phyloP scores from a whole-genome alignment of 192 early-diverging fungal genomes.

The Kappamyces sp. region DNA sequence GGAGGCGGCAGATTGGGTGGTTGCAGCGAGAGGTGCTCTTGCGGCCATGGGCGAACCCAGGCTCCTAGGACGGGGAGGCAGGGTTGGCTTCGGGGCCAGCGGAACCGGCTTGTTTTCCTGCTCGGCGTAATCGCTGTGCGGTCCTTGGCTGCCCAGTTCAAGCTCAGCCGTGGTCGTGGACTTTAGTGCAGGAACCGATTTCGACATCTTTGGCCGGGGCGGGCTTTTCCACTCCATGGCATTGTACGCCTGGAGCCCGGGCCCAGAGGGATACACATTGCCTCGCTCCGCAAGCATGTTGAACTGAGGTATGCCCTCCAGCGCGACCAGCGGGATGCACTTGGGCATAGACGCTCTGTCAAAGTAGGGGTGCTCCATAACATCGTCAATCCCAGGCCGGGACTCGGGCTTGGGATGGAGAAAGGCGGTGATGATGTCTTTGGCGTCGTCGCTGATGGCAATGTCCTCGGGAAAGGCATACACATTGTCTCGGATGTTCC shows the following conservation, averaged over 20 bases:
- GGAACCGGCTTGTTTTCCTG: too few species aligned
- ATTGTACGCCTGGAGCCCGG: not conserved
- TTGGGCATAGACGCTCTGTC: constrained; percentile 17
- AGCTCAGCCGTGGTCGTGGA: too few species aligned
- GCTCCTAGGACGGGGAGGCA: too few species aligned
- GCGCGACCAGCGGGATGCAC: constrained; percentile 35
- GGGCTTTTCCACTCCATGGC: not conserved
- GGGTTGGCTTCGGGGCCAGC: too few species aligned
- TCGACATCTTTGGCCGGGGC: not conserved
- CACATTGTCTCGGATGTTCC: constrained; percentile 60
- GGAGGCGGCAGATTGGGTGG: too few species aligned
- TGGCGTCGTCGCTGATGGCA: constrained; percentile 52
- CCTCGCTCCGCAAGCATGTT: too few species aligned
- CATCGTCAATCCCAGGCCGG: constrained; percentile 35
- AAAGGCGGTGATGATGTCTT: constrained; percentile 61
- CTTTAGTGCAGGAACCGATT: too few species aligned
- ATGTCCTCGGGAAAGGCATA: constrained; percentile 69
- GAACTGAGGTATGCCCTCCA: constrained; percentile 20
- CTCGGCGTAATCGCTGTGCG: too few species aligned
- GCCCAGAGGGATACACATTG: not conserved
- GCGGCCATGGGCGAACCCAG: too few species aligned
- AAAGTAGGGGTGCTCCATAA: constrained; percentile 47
- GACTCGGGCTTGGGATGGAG: constrained; percentile 60
- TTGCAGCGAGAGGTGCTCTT: too few species aligned
- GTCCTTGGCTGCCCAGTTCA: too few species aligned